Conservation (phyloP, 1,284 basidiomycete species). For the Ustilago trichophora region DNA sequence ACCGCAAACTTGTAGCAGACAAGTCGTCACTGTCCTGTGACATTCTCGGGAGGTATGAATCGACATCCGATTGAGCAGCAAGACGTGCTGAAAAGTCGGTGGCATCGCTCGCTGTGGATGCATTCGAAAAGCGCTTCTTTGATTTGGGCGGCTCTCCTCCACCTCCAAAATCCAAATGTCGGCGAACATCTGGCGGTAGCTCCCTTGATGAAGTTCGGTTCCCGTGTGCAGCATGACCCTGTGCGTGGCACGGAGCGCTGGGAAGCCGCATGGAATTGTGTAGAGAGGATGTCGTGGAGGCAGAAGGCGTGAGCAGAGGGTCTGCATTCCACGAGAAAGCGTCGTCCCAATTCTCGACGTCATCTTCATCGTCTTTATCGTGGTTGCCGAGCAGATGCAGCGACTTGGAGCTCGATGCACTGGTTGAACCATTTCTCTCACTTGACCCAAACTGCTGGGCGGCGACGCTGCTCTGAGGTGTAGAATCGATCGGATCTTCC, state of each 20-base stretch:
- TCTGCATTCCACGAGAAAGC: constrained; percentile 43
- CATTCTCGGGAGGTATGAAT: constrained; percentile 1
- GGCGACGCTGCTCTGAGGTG: background rate
- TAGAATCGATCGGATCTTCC: background rate
- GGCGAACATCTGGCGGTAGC: background rate
- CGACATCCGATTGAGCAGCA: constrained; percentile 32
- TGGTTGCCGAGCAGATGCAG: background rate
- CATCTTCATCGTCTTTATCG: constrained; percentile 30
- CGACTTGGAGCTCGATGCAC: background rate
- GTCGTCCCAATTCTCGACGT: constrained; percentile 51
- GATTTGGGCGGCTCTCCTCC: background rate
- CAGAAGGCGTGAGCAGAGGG: constrained; percentile 10
- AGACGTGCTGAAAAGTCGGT: constrained; percentile 41
- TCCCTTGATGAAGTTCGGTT: background rate
- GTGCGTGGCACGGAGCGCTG: no score
- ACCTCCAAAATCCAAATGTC: constrained; percentile 1
- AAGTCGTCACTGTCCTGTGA: constrained; percentile 6
- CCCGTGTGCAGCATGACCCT: no score
- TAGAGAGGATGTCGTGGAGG: constrained; percentile 14
- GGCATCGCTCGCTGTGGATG: constrained; percentile 16
- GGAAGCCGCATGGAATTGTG: background rate
- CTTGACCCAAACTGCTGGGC: background rate
- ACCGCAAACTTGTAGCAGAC: no score
- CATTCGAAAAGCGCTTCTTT: constrained; percentile 7
- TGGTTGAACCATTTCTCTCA: background rate